Base-by-base conservation (phyloP, 305 asterid species). In the Andrographis paniculata region DNA sequence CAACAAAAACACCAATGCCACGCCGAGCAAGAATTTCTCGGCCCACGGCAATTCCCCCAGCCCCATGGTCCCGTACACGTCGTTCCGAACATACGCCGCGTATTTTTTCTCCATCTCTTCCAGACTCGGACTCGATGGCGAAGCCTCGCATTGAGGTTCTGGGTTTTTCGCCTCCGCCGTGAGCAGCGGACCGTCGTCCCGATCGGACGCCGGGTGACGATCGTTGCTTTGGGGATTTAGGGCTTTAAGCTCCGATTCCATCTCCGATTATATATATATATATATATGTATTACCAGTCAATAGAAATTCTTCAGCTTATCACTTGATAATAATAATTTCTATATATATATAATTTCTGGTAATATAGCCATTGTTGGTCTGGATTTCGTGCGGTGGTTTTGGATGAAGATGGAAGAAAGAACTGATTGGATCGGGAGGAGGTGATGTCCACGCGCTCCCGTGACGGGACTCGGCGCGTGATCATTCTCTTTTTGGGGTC, bases 61-160 rank as follows among this genome's bases (percentile, higher is more conserved):
- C 20, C 98, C 98, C 95, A 78, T 74, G 14, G 66, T 28, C n/a
- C 98, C 98, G 52, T 83, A 91, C 51, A 73, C 77, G 39, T 91
- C 98, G 52, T 67, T 64, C 60, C 98, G 68, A 4, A 80, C 96
- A 24, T 20, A 86, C 0, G 96, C 78, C 0, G 89, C 92, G 65
- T 59, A 91, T 64, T 76, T 80, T 52, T 61, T 73, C 73, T 91
- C 93, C 56, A 91, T 59, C 62, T 85, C 95, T 18, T 78, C 94
- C 17, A 80, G 56, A 66, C 51, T 64, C 6, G 59, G 63, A 51
- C 19, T 57, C 8, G 70, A 39, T 14, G 28, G 54, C 21, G 33
- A 43, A 23, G 45, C 41, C 18, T 56, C 55, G n/a, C 13, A 27
- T 30, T 50, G 53, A 17, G 49, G 24, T 18, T 53, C 61, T 11